Conservation (phyloP, 1,284 basidiomycete species). For the Cryptococcus wingfieldii region DNA sequence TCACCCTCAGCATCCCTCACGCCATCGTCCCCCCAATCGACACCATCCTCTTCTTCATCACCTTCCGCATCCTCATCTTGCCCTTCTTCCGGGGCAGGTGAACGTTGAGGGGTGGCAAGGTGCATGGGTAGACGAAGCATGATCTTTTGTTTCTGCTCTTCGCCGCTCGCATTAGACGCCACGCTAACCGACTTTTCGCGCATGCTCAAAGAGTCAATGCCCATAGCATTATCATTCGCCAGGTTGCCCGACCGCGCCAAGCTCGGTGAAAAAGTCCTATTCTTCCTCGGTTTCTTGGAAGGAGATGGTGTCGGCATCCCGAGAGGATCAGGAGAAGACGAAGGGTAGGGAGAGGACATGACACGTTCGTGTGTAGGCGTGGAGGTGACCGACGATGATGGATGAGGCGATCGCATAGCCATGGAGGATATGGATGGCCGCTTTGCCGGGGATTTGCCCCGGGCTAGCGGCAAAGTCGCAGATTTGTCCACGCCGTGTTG, state of each 20-base stretch:
- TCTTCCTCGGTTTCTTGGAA: conserved; percentile 21
- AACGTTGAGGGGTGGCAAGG: conserved; percentile 4
- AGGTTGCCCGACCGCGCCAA: conserved; percentile 2
- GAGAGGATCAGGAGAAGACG: conserved; percentile 30
- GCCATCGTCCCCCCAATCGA: conserved; percentile 31
- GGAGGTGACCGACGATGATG: conserved; percentile 11
- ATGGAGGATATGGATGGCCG: conserved; percentile 9
- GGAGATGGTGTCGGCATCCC: conserved; percentile 29
- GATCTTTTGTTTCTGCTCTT: conserved; percentile 1
- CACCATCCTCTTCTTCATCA: conserved; percentile 35
- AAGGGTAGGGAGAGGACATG: not conserved
- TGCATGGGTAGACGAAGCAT: conserved; percentile 3
- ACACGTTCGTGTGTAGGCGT: conserved; percentile 14
- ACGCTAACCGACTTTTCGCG: conserved; percentile 2
- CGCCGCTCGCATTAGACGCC: not conserved
- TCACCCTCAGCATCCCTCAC: conserved; percentile 29
- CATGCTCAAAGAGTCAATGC: conserved; percentile 7
- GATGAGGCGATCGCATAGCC: conserved; percentile 15
- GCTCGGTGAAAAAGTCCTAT: conserved; percentile 8
- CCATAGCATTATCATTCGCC: conserved; percentile 5
- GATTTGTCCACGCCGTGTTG: not conserved
- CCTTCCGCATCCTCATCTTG: conserved; percentile 15
- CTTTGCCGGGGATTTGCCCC: conserved; percentile 1
- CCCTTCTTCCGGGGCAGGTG: not conserved
- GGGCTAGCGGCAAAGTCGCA: not conserved